phyloP scores from a whole-genome alignment of 2,329 filamentous ascomycete species.

The Emmonsiellopsis sp. region DNA sequence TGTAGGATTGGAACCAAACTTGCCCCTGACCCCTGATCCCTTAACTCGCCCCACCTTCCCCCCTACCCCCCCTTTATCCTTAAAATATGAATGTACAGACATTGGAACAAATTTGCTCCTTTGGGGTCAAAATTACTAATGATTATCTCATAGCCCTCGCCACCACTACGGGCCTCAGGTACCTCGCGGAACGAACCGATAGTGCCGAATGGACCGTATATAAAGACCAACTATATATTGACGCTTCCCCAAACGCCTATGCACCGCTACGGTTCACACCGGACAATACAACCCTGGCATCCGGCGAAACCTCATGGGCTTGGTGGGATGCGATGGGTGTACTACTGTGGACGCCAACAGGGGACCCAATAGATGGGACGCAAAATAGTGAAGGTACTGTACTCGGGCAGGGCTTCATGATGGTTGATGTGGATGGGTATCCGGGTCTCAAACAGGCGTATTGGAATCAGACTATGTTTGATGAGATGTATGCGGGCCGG shows the following conservation, averaged over 20 bases:
- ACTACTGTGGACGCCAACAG: neutral
- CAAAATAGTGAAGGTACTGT: neutral
- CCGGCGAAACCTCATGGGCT: neutral
- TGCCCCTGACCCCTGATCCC: neutral
- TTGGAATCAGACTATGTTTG: neutral
- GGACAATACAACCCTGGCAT: neutral
- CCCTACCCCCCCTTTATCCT: too few relatives aligned
- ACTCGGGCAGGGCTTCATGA: neutral
- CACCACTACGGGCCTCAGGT: neutral
- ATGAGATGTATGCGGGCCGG: neutral
- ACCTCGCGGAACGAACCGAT: neutral
- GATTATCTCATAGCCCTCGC: neutral
- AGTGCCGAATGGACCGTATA: neutral
- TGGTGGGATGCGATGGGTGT: neutral
- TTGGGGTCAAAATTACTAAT: too few relatives aligned
- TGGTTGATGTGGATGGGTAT: neutral
- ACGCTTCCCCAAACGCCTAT: neutral
- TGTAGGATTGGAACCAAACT: neutral
- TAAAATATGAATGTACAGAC: too few relatives aligned
- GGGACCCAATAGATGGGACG: neutral
- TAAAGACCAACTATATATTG: neutral
- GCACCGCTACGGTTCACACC: neutral
- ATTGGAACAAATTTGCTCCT: too few relatives aligned
- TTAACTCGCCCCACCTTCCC: neutral
- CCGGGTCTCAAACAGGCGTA: neutral